Evolutionary conservation across 306 rosid genomes (phyloP), one percentile per base, ranked within the genome.

Genomic region (Quercus parvula): DNA sequence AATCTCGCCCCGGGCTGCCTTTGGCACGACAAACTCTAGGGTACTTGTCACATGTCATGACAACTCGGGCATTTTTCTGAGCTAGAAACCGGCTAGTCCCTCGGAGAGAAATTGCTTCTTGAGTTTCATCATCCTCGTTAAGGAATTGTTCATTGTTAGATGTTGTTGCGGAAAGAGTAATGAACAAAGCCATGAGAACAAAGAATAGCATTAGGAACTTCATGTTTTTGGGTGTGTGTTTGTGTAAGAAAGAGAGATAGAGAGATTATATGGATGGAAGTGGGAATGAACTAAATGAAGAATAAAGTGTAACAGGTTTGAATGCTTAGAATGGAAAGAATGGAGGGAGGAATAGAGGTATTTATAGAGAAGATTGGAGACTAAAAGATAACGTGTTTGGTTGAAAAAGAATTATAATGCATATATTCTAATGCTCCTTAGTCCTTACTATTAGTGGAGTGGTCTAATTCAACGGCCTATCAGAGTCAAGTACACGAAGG

Each of bases 1-100:
- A 91, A 25, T 82, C 85, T 5, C 81, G 83, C 3, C 92, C 91
- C 1, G 77, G 56, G 55, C 91, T 88, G 6, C 88, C 86, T 80
- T 82, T 76, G 8, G 6, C 62, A 3, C 6, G 44, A 15, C 95
- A 91, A 68, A 91, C 77, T 41, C 59, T 85, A 0, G 92, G 87
- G 41, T 86, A 54, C 52, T 78, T 90, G 71, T 89, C 82, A 70
- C 97, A 90, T 71, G 89, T 83, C 73, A 76, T 10, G 6, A 66
- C n/a, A 0, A 28, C 18, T 3, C 54, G 56, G 22, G 6, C 55
- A 4, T 38, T 14, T 25, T 71, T 62, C 27, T 41, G 27, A 31
- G 79, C 80, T 44, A 78, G 80, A 52, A 82, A 59, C 19, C 76
- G 78, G 76, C 78, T 71, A 6, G 58, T 1, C 11, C 86, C 80